Evolutionary conservation across 148 eudicot genomes (phyloP).

Genomic region (Vaccinium corymbosum): DNA sequence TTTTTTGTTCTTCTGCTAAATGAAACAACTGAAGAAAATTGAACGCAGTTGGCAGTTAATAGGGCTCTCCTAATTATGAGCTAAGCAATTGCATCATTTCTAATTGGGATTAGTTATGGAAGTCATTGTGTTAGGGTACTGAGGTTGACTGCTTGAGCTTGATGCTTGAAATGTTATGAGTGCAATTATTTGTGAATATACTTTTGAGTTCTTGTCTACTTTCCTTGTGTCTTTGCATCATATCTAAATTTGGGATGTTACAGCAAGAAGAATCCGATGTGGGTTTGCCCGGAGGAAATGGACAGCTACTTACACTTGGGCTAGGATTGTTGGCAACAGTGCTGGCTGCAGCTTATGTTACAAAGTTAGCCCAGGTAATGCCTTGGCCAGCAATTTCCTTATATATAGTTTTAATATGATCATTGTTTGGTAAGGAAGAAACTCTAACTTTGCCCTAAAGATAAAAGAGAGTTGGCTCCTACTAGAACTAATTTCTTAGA

Average conservation of each 20-base stretch:
- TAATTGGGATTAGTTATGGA: not conserved
- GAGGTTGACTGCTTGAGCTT: conserved; percentile 9
- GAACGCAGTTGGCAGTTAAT: not conserved
- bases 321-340: conserved; percentile 82
- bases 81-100: not conserved
- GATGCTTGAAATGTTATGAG: conserved; percentile 1
- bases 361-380: conserved; percentile 80
- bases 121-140: not conserved
- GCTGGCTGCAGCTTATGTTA: conserved; percentile 82
- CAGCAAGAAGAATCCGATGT: conserved; percentile 87
- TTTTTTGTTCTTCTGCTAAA: not conserved
- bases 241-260: conserved; percentile 10
- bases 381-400: not conserved
- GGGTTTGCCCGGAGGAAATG: conserved; percentile 61
- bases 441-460: not conserved
- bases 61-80: conserved; percentile 1
- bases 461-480: not conserved
- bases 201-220: not conserved
- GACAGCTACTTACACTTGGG: conserved; percentile 83
- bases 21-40: not conserved
- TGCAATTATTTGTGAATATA: not conserved
- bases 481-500: not conserved
- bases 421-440: not conserved
- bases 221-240: not conserved
- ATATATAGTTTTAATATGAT: not conserved